These are phyloP conservation scores for Diaporthe capsici DNA, from an alignment of 2,329 filamentous ascomycete species.

Conservation along the genomic window DNA sequence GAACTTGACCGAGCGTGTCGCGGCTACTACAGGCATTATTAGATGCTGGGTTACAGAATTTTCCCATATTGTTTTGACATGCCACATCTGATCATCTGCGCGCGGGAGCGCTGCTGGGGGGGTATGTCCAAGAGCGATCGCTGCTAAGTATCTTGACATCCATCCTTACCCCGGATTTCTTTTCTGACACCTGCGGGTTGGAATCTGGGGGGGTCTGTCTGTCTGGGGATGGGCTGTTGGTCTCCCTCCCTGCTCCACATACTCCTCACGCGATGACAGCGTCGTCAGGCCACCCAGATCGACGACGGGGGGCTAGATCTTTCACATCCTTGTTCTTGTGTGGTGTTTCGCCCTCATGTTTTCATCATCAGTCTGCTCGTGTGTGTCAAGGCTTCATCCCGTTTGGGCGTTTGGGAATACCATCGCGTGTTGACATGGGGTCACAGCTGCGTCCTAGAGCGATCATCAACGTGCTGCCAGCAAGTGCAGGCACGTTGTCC, in stretches of 20 bases:
- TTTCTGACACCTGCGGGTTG: conserved; percentile 17
- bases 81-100: conserved; percentile 13
- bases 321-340: not conserved
- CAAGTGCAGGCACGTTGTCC: not conserved
- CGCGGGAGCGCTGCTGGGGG: not conserved
- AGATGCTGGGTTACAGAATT: conserved; percentile 11
- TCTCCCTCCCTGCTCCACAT: not conserved
- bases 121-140: not conserved
- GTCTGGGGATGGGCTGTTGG: not conserved
- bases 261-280: conserved; percentile 28
- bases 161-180: conserved; percentile 20
- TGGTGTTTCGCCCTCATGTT: not conserved
- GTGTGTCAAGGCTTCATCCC: conserved; percentile 1
- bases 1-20: conserved; percentile 30
- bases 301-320: conserved; percentile 20
- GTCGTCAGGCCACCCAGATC: conserved; percentile 29
- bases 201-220: conserved; percentile 14
- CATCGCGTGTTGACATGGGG: not conserved
- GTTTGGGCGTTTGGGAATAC: not conserved
- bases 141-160: conserved; percentile 27
- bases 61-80: conserved; percentile 23
- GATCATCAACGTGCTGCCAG: not conserved
- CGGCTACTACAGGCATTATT: conserved; percentile 19
- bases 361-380: not conserved
- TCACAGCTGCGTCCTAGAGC: not conserved